Evolutionary conservation across 805 yeast genomes (phyloP), one percentile per base, ranked within the genome.

Genomic region (Jamesozyma jinghongensis): DNA sequence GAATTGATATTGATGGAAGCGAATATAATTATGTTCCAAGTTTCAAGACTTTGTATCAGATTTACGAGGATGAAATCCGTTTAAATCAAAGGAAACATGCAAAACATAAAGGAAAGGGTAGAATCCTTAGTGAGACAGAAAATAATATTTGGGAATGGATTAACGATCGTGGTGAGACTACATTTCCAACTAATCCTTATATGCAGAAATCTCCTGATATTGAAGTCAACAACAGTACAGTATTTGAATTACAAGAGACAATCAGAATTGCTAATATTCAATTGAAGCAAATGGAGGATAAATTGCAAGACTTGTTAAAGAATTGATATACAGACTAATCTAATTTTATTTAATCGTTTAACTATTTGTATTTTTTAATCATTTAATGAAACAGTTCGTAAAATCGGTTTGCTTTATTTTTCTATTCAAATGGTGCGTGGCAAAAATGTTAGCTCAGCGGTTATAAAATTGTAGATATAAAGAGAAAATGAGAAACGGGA

Each of bases 111-210:
- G 48, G 63, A 7, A 22, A 22, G 26, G 26, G 26, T 22, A 22
- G 26, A 44, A 42, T 62, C 45, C 50, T 60, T 16, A 50, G 65
- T 44, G 66, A 68, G 41, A 73, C 77, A 44, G 87, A 84, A 58
- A 66, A 70, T 14, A 70, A 71, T 19, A 54, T 84, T 34, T 84
- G 92, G 92, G 70, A 75, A 35, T 84, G 94, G 94, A 68, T 84
- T 33, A 69, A 69, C 33, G 66, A 64, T 44, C 67, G 74, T 29
- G 61, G 64, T 10, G 51, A 52, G 29, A 37, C 29, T n/a, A 20
- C 30, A 12, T 6, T 39, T 3, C 40, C 32, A 17, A 12, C 13
- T 13, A 17, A 39, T 28, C 40, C 38, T n/a, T 28, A 19, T n/a
- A 17, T 25, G 2, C 22, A 25, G 10, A 32, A 34, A 31, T 31